Evolutionary conservation across 208 protist species (phyloP), one percentile per base, ranked within the genome.

Genomic region (Trypanosomatidae sp.): DNA sequence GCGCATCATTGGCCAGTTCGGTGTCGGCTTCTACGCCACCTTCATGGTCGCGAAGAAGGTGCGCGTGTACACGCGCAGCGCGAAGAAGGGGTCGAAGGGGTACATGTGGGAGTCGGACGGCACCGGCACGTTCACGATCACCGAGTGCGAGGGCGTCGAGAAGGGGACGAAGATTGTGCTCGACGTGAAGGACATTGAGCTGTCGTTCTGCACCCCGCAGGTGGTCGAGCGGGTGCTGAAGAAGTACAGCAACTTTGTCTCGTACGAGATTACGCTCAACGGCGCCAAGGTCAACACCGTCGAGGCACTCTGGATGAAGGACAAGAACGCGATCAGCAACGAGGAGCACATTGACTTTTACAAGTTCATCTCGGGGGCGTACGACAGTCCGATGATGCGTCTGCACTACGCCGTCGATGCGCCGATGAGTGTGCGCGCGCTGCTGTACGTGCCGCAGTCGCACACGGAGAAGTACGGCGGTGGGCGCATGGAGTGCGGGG

Each of bases 201-300:
- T 90, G 4, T 89, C 95, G 32, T 98, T 96, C 67, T 85, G 89
- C 56, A 93, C 91, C 7, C 85, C 83, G 33, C 68, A 84, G 51
- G 72, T 93, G 23, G 75, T 97, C 38, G 84, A 97, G 61, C 79
- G 74, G 3, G 92, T 98, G 53, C 80, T 98, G 49, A 94, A 96
- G 48, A 97, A 97, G 69, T 98, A 98, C 84, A 95, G 80, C 61
- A 97, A 96, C 68, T 98, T 98, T 61, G 87, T 98, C 24, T 87
- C 76, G 6, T 98, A 95, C 71, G 92, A 96, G 44, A 97, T 99
- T 50, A 80, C 50, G 1, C 59, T 98, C 23, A 97, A 98, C 62
- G 91, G 88, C 37, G 69, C 73, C 6, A 72, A 80, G 37, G 81
- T 98, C 7, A 98, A 98, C 69, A 97, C 86, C 19, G 72, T 98